Evolutionary conservation across 1,139 yeast genomes (phyloP).

Genomic region (Hyphopichia burtonii): DNA sequence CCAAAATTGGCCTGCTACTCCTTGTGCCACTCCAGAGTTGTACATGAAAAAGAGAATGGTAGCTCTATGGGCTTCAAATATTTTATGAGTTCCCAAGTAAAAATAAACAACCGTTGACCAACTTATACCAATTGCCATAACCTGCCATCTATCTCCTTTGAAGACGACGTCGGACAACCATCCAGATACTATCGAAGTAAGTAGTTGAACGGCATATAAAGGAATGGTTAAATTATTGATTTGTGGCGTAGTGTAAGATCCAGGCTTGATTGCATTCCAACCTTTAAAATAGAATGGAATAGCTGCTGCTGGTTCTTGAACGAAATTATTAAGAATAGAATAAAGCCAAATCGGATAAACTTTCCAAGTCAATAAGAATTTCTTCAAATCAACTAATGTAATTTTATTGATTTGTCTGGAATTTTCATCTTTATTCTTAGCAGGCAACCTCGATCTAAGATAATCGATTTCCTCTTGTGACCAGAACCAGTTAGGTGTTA

Average conservation of each 20-base stretch:
- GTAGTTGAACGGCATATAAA: slow-evolving; percentile 10
- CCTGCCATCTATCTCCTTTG: slow-evolving; percentile 1
- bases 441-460: not conserved
- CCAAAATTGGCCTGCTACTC: slow-evolving; percentile 15
- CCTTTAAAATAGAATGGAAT: slow-evolving; percentile 2
- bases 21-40: slow-evolving; percentile 11
- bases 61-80: not conserved
- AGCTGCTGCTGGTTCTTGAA: not conserved
- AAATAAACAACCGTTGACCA: slow-evolving; percentile 2
- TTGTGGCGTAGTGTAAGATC: slow-evolving; percentile 9
- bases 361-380: not conserved
- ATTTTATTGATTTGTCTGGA: not conserved
- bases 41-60: slow-evolving; percentile 9
- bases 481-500: slow-evolving; percentile 8
- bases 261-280: slow-evolving; percentile 2
- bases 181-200: slow-evolving; percentile 8
- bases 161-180: slow-evolving; percentile 7
- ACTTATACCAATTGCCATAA: not conserved
- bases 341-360: not conserved
- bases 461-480: slow-evolving; percentile 1
- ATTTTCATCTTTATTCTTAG: not conserved
- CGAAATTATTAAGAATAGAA: not conserved
- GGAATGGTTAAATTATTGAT: slow-evolving; percentile 11
- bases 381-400: not conserved
- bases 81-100: slow-evolving; percentile 1